A percentile compares a stretch with the other conserved stretches of the same genome.
These are phyloP conservation scores for Bauhinia variegata DNA, from an alignment of 306 rosid genomes.

Conservation along the genomic window DNA sequence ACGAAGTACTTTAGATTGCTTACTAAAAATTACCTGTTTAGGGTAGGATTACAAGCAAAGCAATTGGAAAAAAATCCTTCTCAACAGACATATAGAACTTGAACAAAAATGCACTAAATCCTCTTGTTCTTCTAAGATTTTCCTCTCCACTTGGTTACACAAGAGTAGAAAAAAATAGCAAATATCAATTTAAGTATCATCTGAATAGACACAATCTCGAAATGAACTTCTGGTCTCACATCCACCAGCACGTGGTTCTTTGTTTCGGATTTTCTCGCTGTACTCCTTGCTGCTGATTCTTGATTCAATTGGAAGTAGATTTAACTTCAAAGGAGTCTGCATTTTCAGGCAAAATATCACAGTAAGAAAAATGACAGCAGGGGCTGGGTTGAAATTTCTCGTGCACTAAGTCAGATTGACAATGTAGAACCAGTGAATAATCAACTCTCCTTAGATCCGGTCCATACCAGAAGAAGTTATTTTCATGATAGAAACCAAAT, in stretches of 20 bases:
- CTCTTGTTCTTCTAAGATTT: too few relatives aligned
- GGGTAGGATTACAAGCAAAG: too few relatives aligned
- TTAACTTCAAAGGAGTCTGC: slow-evolving; percentile 79
- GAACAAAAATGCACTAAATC: too few relatives aligned
- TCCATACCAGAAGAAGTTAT: too few relatives aligned
- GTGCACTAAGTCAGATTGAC: background rate
- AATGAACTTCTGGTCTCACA: slow-evolving; percentile 86
- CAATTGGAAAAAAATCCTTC: too few relatives aligned
- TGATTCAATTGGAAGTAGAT: slow-evolving; percentile 66
- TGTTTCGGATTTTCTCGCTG: slow-evolving; percentile 50
- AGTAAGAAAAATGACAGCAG: background rate
- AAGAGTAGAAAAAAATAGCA: too few relatives aligned
- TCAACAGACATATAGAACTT: background rate
- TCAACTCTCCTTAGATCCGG: too few relatives aligned
- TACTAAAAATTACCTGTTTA: too few relatives aligned
- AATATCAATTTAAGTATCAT: background rate
- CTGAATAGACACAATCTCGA: slow-evolving; percentile 65
- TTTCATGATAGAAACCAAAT: slow-evolving; percentile 1
- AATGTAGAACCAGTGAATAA: too few relatives aligned
- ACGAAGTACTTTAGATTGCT: too few relatives aligned
- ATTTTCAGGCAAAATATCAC: slow-evolving; percentile 22
- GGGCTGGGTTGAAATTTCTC: background rate
- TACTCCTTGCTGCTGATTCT: slow-evolving; percentile 76
- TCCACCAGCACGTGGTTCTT: slow-evolving; percentile 75
- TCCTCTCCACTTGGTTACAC: too few relatives aligned